Percentiles rank a stretch among this genome's conserved stretches.
phyloP scores from a whole-genome alignment of 495 filamentous ascomycete species.

The Entonaema liquescens region DNA sequence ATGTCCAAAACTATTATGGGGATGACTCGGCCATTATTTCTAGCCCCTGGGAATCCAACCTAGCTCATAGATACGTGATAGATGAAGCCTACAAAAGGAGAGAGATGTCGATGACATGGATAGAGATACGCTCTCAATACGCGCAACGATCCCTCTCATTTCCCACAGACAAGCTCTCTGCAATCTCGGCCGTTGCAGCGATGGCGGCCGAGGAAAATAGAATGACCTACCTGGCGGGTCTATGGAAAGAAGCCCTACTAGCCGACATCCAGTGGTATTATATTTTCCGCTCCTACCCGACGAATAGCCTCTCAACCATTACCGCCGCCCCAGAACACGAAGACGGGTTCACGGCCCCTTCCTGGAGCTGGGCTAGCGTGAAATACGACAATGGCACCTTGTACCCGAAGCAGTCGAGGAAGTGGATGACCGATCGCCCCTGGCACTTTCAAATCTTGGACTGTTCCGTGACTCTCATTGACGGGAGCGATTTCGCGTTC shows the following conservation, averaged over 20 bases:
- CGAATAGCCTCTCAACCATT: neutral
- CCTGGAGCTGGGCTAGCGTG: conserved; percentile 13
- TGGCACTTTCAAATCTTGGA: conserved; percentile 5
- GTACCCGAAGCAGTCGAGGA: conserved; percentile 10
- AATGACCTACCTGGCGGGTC: conserved; percentile 7
- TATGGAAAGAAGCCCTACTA: conserved; percentile 5
- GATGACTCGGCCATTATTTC: conserved; percentile 5
- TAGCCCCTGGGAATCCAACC: neutral
- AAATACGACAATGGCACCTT: conserved; percentile 8
- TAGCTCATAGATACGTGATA: neutral
- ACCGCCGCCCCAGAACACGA: neutral
- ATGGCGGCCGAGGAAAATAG: conserved; percentile 2
- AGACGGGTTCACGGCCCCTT: neutral
- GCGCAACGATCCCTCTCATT: conserved; percentile 5
- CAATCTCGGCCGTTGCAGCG: conserved; percentile 4
- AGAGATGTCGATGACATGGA: conserved; percentile 8
- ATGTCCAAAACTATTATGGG: conserved; percentile 6
- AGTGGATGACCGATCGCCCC: conserved; percentile 3
- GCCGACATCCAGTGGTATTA: conserved; percentile 11
- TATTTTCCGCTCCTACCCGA: conserved; percentile 5
- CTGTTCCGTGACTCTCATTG: neutral
- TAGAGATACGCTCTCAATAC: conserved; percentile 14
- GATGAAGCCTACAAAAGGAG: conserved; percentile 7
- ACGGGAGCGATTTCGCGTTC: conserved; percentile 7
- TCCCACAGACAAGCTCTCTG: conserved; percentile 6